Evolutionary conservation across 805 yeast genomes (phyloP).

Genomic region (Brettanomyces custersianus): DNA sequence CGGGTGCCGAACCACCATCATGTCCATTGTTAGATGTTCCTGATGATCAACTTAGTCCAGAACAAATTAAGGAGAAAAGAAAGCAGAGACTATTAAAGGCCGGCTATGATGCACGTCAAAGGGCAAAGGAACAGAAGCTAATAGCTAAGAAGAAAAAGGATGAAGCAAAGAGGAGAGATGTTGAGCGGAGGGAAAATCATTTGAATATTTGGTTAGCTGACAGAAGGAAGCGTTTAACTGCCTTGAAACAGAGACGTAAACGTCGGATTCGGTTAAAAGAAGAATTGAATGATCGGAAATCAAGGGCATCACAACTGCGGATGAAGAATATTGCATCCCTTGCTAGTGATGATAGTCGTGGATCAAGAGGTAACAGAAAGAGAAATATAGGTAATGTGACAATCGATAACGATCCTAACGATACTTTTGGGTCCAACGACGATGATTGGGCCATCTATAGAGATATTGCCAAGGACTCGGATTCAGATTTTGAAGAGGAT

Average conservation of each 20-base stretch:
- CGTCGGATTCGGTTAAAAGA: constrained; percentile 63
- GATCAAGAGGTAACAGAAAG: constrained; percentile 18
- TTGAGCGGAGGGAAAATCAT: constrained; percentile 69
- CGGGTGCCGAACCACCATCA: constrained; percentile 37
- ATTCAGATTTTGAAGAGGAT: constrained; percentile 74
- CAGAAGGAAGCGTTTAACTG: constrained; percentile 53
- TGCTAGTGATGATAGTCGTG: constrained; percentile 48
- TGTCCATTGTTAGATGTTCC: constrained; percentile 76
- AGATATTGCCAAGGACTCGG: constrained; percentile 66
- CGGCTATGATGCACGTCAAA: constrained; percentile 78
- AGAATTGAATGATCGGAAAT: constrained; percentile 80
- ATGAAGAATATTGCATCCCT: constrained; percentile 86
- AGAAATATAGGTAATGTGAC: constrained; percentile 51
- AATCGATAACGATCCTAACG: constrained; percentile 85
- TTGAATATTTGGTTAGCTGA: constrained; percentile 71
- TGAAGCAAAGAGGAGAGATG: constrained; percentile 57
- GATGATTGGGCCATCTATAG: constrained; percentile 92
- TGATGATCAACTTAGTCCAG: constrained; percentile 74
- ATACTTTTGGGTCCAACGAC: constrained; percentile 90
- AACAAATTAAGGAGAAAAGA: constrained; percentile 78
- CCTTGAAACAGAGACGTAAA: constrained; percentile 50
- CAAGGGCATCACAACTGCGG: constrained; percentile 83
- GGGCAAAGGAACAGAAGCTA: constrained; percentile 72
- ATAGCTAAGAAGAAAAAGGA: constrained; percentile 51
- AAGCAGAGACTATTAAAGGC: constrained; percentile 77